Conservation (phyloP, 2,329 filamentous ascomycete genomes). For the Onygenales sp. region DNA sequence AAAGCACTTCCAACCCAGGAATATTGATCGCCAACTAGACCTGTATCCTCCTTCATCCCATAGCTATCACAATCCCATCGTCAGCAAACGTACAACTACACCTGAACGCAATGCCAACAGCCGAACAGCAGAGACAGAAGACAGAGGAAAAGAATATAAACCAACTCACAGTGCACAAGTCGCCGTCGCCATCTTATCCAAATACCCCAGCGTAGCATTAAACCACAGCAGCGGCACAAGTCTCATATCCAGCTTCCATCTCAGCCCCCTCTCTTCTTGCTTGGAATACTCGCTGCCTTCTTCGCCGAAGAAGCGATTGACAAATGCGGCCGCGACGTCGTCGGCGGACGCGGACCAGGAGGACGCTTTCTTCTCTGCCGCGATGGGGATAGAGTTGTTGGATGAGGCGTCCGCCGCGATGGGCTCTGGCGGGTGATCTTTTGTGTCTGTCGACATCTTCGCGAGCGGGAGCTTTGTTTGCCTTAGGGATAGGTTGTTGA, state of each 20-base stretch:
- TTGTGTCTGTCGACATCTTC: no score
- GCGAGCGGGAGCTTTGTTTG: no score
- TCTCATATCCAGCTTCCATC: not conserved
- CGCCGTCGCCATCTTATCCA: not conserved
- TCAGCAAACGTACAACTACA: not conserved
- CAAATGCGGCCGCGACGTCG: not conserved
- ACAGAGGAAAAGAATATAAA: no score
- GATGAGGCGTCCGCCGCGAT: not conserved
- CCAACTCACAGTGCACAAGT: not conserved
- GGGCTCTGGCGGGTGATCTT: no score
- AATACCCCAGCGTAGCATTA: not conserved
- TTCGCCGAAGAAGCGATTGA: not conserved
- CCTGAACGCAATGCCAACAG: not conserved
- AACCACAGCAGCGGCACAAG: not conserved
- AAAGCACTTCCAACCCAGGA: conserved; percentile 33
- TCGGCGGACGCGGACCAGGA: not conserved
- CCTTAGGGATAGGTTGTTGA: no score
- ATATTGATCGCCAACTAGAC: conserved; percentile 1
- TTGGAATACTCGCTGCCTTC: not conserved
- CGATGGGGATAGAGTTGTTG: not conserved
- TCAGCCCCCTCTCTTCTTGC: not conserved
- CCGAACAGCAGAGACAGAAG: no score
- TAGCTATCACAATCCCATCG: not conserved
- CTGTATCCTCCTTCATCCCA: not conserved
- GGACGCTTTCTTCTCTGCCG: not conserved